Evolutionary conservation across 208 protist species (phyloP), one percentile per base, ranked within the genome.

Genomic region (Trypanosoma conorhini): DNA sequence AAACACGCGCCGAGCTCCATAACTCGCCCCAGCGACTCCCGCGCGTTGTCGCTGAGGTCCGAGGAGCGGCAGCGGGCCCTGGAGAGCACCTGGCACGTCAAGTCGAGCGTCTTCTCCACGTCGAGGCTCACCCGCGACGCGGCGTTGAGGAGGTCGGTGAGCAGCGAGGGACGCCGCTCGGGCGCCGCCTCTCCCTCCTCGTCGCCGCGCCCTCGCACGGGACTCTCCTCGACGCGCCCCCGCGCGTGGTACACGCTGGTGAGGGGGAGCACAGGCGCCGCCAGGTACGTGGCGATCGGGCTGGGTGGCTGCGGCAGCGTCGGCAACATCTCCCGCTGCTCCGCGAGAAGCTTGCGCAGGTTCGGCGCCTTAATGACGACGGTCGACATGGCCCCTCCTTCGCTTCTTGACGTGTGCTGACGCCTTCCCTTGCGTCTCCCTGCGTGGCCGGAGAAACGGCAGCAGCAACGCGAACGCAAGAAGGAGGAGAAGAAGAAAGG

Each of bases 31-130:
- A 77, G 42, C 30, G 38, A 61, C 33, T 63, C 17, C 24, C 38
- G 19, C 10, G 65, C 72, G 4, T 62, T 31, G 5, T 56, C 65
- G 28, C 22, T 62, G 19, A 77, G 21, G 22, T 67, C 59, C 3
- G n/a, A 9, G 5, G 44, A 56, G 15, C 62, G 58, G 7, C 10
- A 19, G 9, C 60, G 58, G 26, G 72, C 72, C 33, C 57, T 59
- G 17, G 30, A 31, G 17, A 77, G 52, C n/a, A 77, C 72, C 12
- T 62, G 9, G 38, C 60, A 72, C 12, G 72, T 26, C 26, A 77
- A 51, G 15, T 28, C 30, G 54, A 77, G 72, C 38, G 66, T 67
- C 66, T 77, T 77, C 26, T 77, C 72, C 35, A 77, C 65, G 38
- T 77, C 72, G 12, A 77, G 50, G 38, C 55, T 57, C 42, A 77